Base-by-base conservation (phyloP, 2,329 filamentous ascomycete genomes). In the Diplodia corticola region DNA sequence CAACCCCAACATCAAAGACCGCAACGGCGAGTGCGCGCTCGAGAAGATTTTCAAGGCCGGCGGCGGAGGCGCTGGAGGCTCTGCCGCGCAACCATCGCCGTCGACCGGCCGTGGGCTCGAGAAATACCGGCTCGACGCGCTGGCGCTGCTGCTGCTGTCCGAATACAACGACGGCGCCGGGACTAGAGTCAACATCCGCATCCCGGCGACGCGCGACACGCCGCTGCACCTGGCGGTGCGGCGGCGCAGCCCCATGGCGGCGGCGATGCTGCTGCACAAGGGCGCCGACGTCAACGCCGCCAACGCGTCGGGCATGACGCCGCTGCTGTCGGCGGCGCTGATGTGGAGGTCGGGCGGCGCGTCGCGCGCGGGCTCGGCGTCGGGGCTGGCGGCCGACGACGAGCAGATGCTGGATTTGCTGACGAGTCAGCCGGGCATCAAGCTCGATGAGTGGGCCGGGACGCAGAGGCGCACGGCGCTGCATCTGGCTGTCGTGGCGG, bases 151-250 rank as follows among this genome's bases (percentile, higher is more conserved):
- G 5, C 48, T 67, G 12, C 53, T 57, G 15, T 67, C 65, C 9
- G 40, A 48, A n/a, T 10, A 3, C 3, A 15, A 55, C 12, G 22
- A 26, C 0, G 22, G 51, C 20, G 22, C 28, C 0, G 22, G 51
- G 20, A 35, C 30, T 4, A 17, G 65, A 2, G 50, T 67, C n/a
- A 66, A 67, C 26, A 20, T 65, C 1, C 5, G 17, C 17, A 10
- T 46, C 15, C 51, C 26, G 12, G 66, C 51, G 7, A 67, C 63
- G 15, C 63, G 40, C 4, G 51, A 67, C n/a, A 67, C 61, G 5
- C 61, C 63, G 15, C 44, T 67, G 10, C 66, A 67, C 17, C 15
- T 67, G 22, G 66, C 66, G 0, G 63, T 67, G 15, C 51, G 63
- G 15, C 33, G 66, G 2, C 33, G 54, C 20, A 63, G 64, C 30